Conservation (phyloP, 345 rosid genomes). For the Corchorus olitorius region DNA sequence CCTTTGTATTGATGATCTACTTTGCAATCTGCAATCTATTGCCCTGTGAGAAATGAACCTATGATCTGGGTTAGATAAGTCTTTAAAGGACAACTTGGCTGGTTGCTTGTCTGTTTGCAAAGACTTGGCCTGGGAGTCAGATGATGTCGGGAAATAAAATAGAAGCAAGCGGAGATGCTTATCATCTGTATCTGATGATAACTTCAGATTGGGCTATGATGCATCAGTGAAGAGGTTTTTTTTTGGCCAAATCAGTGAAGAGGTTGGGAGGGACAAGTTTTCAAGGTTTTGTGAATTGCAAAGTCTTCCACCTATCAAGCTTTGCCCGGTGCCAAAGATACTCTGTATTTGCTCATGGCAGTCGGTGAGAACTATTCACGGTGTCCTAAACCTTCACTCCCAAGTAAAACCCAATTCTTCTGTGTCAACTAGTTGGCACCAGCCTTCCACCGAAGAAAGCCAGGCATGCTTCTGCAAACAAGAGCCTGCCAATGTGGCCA, state of each 20-base stretch:
- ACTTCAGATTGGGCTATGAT: background rate
- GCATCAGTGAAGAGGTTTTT: no score
- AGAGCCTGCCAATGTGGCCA: background rate
- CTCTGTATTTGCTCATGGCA: background rate
- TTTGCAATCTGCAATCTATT: conserved; percentile 5
- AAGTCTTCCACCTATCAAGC: background rate
- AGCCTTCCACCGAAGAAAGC: conserved; percentile 5
- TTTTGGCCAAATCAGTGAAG: background rate
- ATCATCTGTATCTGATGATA: background rate
- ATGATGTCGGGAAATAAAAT: conserved; percentile 10
- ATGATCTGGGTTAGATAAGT: background rate
- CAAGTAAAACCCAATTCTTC: background rate
- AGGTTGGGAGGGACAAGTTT: background rate
- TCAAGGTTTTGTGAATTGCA: background rate
- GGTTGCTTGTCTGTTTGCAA: conserved; percentile 14
- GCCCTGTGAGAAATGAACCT: conserved; percentile 16
- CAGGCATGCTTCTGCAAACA: conserved; percentile 2
- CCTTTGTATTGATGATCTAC: conserved; percentile 9
- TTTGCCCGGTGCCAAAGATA: background rate
- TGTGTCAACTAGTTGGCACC: background rate
- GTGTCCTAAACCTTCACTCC: no score
- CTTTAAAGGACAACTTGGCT: background rate
- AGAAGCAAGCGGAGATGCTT: no score
- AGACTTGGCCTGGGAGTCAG: background rate
- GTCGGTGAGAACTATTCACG: background rate